Evolutionary conservation across 2,329 filamentous ascomycete genomes (phyloP), one percentile per base, ranked within the genome.

Genomic region (Penicillium sp.): DNA sequence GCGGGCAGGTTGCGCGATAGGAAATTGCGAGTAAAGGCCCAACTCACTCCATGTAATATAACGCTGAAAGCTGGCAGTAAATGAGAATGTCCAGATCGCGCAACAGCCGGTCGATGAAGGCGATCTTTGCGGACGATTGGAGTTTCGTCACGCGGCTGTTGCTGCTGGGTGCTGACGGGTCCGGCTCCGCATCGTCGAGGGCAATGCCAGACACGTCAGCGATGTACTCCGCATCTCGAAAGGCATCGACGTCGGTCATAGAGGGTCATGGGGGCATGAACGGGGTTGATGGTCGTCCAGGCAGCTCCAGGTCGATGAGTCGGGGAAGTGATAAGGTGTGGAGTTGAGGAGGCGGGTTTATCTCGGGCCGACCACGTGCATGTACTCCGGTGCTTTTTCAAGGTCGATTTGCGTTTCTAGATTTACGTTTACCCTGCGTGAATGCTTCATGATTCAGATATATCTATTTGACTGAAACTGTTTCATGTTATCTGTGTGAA

Each of bases 1-100:
- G 35, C 13, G 35, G 35, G 35, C 16, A 20, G 35, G 9, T 30
- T 38, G 35, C 9, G 18, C 18, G 35, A 20, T 38, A 7, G 35
- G 5, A 18, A 11, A 38, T 38, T 20, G 16, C 35, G 35, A 18
- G 13, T 22, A 53, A 44, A 50, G 24, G 10, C 22, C 48, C 48
- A 30, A 63, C 79, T 62, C 75, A 85, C 82, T 86, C 83, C 69
- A 85, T 77, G 66, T 86, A 82, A 68, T 86, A 86, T 52, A 85
- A 68, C 7, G 78, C 76, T 33, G 82, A 81, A 53, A 86, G 71
- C 71, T 86, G 74, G 65, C 82, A 79, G 69, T 84, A 86, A 50
- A 84, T 77, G 43, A 84, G 63, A 59, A 82, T 76, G 61, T 86
- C 83, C 39, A 86, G 68, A 60, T 79, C 77, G 50, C 78, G 76